phyloP scores from a whole-genome alignment of 2,329 filamentous ascomycete species.

The Beauveria sp. region DNA sequence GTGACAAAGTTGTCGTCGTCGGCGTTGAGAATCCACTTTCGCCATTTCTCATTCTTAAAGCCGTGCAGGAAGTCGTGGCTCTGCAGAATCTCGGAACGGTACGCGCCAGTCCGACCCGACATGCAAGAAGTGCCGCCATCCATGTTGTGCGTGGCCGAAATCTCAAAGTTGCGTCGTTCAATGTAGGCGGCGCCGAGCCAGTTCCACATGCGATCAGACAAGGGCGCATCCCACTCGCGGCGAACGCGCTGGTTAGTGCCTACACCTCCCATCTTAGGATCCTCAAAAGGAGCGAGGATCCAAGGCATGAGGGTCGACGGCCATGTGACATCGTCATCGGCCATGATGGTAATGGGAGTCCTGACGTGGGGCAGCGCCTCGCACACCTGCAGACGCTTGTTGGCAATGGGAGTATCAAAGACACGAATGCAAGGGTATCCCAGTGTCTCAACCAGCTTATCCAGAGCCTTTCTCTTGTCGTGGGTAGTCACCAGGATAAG shows the following conservation, averaged over 20 bases:
- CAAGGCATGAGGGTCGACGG: conserved; percentile 77
- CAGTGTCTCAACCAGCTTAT: conserved; percentile 57
- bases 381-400: conserved; percentile 92
- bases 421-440: conserved; percentile 59
- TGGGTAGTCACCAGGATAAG: conserved; percentile 83
- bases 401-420: conserved; percentile 73
- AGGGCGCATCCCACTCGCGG: conserved; percentile 54
- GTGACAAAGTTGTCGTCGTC: conserved; percentile 99
- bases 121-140: conserved; percentile 96
- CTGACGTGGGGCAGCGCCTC: conserved; percentile 78
- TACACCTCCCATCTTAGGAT: conserved; percentile 75
- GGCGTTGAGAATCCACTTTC: conserved; percentile 82
- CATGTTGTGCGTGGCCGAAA: conserved; percentile 88
- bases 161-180: conserved; percentile 91
- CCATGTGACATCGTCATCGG: conserved; percentile 94
- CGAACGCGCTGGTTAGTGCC: conserved; percentile 84
- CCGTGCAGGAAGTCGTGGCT: conserved; percentile 78
- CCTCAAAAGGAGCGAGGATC: conserved; percentile 89
- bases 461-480: conserved; percentile 63
- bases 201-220: conserved; percentile 64
- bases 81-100: conserved; percentile 80
- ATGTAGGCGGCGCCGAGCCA: conserved; percentile 90
- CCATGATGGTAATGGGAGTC: conserved; percentile 82
- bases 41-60: conserved; percentile 88
- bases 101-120: conserved; percentile 88